Evolutionary conservation across 2,329 filamentous ascomycete genomes (phyloP), one percentile per base, ranked within the genome.

Genomic region (Fusarium hostae): DNA sequence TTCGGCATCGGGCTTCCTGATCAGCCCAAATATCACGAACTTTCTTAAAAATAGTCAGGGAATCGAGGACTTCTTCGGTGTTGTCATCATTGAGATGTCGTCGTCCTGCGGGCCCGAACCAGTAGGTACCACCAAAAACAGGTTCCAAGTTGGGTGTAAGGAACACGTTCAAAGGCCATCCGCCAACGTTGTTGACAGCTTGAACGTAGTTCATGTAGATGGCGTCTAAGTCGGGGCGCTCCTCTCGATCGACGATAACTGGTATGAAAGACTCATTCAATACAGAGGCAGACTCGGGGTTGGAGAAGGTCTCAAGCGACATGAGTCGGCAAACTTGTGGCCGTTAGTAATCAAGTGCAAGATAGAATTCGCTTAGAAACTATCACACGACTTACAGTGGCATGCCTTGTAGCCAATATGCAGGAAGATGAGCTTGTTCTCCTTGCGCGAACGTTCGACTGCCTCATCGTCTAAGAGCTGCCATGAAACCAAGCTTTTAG

Each of bases 171-270:
- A 98, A 84, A 2, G 96, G 96, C 95, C 96, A 98, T 41, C 96
- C 96, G 13, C 94, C 95, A 3, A 89, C 91, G 24, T 93, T 94
- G 64, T 92, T 97, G 15, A 96, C 95, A 3, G 95, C 95, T 80
- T 98, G 94, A 43, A 97, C 92, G 81, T 97, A 99, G 83, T 97
- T 97, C 94, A 98, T 98, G 81, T 98, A 98, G 72, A 98, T 95
- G 68, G 93, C 91, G 78, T 99, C 96, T 71, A 98, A 90, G 78
- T 98, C 95, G 12, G 95, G 95, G 30, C 95, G 90, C 82, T 97
- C 94, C 82, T 99, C 96, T 66, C 95, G 90, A 81, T 99, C 96
- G 77, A 98, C 89, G 76, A 98, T 92, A 79, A 98, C 90, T 7
- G 96, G 95, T 47, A 99, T 90, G 80, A 98, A 99, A 63, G 90